Percentiles rank a stretch among this genome's conserved stretches.
phyloP scores from a whole-genome alignment of 1,284 basidiomycete genomes.

The Melampsora larici-populina region DNA sequence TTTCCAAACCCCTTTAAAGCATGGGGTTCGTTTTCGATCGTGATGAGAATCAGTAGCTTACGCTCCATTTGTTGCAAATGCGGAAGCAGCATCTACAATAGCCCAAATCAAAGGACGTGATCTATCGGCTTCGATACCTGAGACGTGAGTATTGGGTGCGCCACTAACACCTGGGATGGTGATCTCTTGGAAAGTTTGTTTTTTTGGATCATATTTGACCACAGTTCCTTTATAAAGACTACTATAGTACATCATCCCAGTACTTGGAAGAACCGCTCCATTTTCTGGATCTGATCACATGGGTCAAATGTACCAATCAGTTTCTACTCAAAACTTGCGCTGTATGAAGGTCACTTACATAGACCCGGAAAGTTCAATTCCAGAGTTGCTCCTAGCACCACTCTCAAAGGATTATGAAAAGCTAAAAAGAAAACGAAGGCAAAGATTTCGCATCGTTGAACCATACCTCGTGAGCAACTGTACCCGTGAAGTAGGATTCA shows the following conservation, averaged over 20 bases:
- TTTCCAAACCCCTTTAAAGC: not conserved
- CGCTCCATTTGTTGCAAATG: not conserved
- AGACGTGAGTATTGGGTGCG: not conserved
- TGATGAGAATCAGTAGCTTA: not conserved
- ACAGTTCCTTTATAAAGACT: not conserved
- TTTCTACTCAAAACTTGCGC: no score
- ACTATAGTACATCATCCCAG: not conserved
- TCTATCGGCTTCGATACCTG: not conserved
- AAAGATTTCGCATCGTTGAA: no score
- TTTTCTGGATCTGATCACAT: not conserved
- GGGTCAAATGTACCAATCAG: no score
- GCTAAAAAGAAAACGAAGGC: no score
- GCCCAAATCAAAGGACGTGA: not conserved
- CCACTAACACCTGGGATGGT: not conserved
- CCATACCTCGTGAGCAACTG: no score
- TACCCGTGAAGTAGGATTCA: no score
- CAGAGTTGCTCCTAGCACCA: no score
- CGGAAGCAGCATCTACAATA: not conserved
- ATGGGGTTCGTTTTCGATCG: not conserved
- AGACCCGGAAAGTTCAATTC: no score
- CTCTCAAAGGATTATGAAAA: no score
- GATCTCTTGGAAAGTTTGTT: not conserved
- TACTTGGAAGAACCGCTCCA: not conserved
- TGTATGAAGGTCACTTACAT: no score
- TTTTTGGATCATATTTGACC: not conserved